Evolutionary conservation across 495 filamentous ascomycete genomes (phyloP).

Genomic region (Xylaria intraflava): DNA sequence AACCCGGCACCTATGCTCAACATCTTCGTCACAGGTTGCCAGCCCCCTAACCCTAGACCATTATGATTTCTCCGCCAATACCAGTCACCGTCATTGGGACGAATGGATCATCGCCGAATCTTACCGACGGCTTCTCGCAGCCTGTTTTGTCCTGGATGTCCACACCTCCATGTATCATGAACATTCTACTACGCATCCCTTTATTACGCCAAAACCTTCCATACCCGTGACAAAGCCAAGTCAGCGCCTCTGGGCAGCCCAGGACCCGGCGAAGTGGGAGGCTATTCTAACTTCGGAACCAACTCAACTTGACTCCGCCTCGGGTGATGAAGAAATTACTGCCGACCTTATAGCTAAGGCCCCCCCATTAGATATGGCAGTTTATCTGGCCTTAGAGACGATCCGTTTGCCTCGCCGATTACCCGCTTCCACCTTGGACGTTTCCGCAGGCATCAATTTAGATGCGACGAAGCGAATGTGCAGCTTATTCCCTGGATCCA

Average conservation of each 20-base stretch:
- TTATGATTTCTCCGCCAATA: conserved; percentile 17
- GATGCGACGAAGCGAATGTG: conserved; percentile 30
- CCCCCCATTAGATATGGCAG: conserved; percentile 28
- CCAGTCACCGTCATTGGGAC: conserved; percentile 34
- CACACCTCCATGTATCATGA: conserved; percentile 46
- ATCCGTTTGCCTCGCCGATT: conserved; percentile 33
- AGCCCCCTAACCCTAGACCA: conserved; percentile 25
- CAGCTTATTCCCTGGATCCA: conserved; percentile 31
- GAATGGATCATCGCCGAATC: conserved; percentile 44
- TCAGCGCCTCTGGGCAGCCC: conserved; percentile 34
- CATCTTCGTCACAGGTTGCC: conserved; percentile 37
- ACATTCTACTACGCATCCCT: conserved; percentile 25
- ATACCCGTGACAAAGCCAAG: conserved; percentile 34
- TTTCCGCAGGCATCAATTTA: conserved; percentile 20
- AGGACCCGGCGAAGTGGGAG: conserved; percentile 32
- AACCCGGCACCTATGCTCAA: conserved; percentile 40
- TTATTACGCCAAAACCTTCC: conserved; percentile 21
- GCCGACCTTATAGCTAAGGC: conserved; percentile 22
- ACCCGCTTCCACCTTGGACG: conserved; percentile 25
- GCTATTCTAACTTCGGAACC: conserved; percentile 19
- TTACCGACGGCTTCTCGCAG: conserved; percentile 42
- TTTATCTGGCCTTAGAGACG: conserved; percentile 31
- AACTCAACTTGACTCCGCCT: conserved; percentile 17
- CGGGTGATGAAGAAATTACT: conserved; percentile 25
- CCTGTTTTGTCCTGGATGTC: conserved; percentile 46